Evolutionary conservation across 1,284 basidiomycete genomes (phyloP).

Genomic region (Mycosarcoma maydis): DNA sequence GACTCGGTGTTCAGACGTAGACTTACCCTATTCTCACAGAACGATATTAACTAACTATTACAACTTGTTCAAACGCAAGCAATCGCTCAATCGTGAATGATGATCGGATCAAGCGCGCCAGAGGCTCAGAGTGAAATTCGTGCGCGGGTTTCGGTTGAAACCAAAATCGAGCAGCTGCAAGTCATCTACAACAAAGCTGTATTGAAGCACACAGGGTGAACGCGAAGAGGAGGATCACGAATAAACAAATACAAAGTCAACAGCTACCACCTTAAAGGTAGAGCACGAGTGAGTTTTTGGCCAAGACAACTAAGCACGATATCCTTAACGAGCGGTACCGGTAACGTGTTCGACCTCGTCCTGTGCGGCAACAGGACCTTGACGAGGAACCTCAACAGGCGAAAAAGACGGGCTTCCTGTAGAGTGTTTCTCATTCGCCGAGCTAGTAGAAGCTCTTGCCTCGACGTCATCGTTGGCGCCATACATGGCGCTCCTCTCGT

Average conservation of each 20-base stretch:
- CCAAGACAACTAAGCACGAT: neutral
- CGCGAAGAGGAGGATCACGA: neutral
- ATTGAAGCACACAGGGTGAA: neutral
- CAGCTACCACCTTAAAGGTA: no score
- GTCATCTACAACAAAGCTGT: neutral
- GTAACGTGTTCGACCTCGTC: constrained; percentile 8
- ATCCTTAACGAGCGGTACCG: constrained; percentile 10
- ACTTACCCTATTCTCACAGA: neutral
- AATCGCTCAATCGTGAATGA: neutral
- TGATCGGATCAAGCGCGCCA: neutral
- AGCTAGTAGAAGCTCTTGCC: constrained; percentile 26
- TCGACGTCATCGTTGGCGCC: constrained; percentile 39
- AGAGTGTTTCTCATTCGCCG: constrained; percentile 42
- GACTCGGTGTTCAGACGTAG: constrained; percentile 28
- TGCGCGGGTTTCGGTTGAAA: constrained; percentile 3
- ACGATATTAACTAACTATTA: neutral
- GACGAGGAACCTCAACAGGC: constrained; percentile 23
- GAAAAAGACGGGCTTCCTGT: constrained; percentile 23
- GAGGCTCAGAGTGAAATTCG: neutral
- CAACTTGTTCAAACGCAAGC: neutral
- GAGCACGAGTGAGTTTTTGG: constrained; percentile 2
- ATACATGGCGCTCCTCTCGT: constrained; percentile 50
- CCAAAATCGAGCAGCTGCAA: neutral
- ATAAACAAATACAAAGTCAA: neutral
- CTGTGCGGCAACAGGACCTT: constrained; percentile 6